Conservation (phyloP, 192 early-diverging fungal genomes). For the Backusella circina region DNA sequence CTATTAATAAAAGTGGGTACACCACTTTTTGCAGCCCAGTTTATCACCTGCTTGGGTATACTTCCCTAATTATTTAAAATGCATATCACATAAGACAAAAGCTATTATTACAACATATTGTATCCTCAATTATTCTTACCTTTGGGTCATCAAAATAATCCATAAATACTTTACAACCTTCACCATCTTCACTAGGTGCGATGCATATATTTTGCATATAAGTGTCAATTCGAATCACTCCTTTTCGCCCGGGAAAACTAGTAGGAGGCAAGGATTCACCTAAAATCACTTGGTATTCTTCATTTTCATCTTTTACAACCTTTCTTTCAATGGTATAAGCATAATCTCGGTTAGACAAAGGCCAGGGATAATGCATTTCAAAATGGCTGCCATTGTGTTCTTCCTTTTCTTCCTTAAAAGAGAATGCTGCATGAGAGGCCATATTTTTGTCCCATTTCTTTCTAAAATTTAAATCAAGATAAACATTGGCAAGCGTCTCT, state of each 20-base stretch:
- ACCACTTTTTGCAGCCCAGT: neutral
- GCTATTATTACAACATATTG: neutral
- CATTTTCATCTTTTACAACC: neutral
- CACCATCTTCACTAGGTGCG: constrained; percentile 32
- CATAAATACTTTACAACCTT: constrained; percentile 45
- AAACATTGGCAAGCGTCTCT: constrained; percentile 42
- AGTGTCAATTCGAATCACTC: constrained; percentile 43
- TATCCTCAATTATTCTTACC: constrained; percentile 20
- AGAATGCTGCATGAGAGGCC: constrained; percentile 39
- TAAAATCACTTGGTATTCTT: constrained; percentile 21
- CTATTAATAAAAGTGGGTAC: neutral
- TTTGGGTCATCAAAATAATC: constrained; percentile 54
- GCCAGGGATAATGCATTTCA: constrained; percentile 42
- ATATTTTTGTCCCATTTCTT: constrained; percentile 54
- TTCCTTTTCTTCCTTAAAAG: constrained; percentile 37
- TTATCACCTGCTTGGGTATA: constrained; percentile 2
- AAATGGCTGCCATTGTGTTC: neutral
- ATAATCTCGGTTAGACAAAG: constrained; percentile 47
- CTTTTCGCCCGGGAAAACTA: constrained; percentile 35
- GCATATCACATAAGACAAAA: neutral
- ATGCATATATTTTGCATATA: constrained; percentile 49
- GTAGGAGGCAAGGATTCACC: constrained; percentile 26
- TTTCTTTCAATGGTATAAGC: constrained; percentile 36
- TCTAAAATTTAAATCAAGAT: constrained; percentile 49
- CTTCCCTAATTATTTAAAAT: neutral